phyloP scores from a whole-genome alignment of 768 basidiomycete species.

The Gautieria morchelliformis region DNA sequence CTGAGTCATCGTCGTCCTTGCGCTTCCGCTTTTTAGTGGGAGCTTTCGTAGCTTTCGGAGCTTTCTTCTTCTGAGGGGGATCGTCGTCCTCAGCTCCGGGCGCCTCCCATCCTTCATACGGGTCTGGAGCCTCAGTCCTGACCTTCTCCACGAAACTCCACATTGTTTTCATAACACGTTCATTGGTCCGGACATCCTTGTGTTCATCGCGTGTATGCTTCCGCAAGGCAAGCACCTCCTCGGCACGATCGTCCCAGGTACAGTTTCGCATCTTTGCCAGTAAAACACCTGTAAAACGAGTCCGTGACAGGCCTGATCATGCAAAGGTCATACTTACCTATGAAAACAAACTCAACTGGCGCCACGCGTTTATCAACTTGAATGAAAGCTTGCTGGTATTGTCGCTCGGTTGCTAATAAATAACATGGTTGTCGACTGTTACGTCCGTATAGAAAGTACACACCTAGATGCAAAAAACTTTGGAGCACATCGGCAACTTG shows the following conservation, averaged over 20 bases:
- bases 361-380: constrained; percentile 52
- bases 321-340: constrained; percentile 39
- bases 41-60: neutral
- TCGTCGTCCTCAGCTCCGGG: constrained; percentile 1
- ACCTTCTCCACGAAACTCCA: constrained; percentile 46
- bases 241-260: constrained; percentile 37
- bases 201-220: constrained; percentile 42
- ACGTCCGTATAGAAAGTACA: constrained; percentile 1
- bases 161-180: constrained; percentile 39
- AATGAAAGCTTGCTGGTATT: constrained; percentile 39
- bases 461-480: constrained; percentile 20
- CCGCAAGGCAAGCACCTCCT: constrained; percentile 50
- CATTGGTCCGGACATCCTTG: constrained; percentile 59
- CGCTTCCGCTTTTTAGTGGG: constrained; percentile 22
- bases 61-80: constrained; percentile 8
- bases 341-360: constrained; percentile 72
- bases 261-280: constrained; percentile 42
- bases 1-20: constrained; percentile 26
- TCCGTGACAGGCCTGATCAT: neutral
- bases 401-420: constrained; percentile 35
- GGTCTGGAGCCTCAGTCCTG: constrained; percentile 11
- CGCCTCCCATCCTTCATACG: constrained; percentile 1
- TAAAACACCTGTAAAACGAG: constrained; percentile 46
- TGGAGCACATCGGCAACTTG: constrained; percentile 45
- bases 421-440: constrained; percentile 25